Percentiles rank a stretch among this genome's conserved stretches.
These are phyloP conservation scores for Pythium chondricola DNA, from an alignment of 352 stramenopile genomes.

Conservation along the genomic window DNA sequence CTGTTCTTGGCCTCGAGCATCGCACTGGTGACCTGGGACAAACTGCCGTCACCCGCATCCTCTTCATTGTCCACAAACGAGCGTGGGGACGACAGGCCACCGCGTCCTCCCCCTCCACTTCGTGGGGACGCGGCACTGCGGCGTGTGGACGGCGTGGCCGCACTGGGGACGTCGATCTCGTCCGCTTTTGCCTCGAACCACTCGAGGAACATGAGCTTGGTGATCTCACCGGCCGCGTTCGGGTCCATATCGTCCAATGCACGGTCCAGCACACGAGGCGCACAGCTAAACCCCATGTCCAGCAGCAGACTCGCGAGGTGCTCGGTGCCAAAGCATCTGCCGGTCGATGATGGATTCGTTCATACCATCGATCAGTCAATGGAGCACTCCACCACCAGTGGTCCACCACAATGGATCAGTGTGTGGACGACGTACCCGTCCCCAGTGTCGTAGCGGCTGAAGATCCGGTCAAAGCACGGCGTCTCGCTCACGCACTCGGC, in stretches of 20 bases:
- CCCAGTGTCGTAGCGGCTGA: constrained; percentile 38
- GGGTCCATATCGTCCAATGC: constrained; percentile 69
- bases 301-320: constrained; percentile 51
- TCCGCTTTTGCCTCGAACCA: constrained; percentile 71
- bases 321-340: constrained; percentile 47
- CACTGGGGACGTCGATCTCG: constrained; percentile 34
- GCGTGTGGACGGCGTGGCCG: neutral
- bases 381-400: too few species aligned
- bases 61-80: neutral
- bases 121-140: neutral
- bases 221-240: constrained; percentile 55
- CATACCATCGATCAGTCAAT: too few species aligned
- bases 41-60: neutral
- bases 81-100: too few species aligned
- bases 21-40: constrained; percentile 24
- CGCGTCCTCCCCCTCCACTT: neutral
- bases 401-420: too few species aligned
- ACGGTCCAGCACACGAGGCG: constrained; percentile 39
- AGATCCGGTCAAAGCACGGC: constrained; percentile 58
- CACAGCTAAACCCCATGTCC: constrained; percentile 65
- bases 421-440: constrained; percentile 27
- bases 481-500: constrained; percentile 42
- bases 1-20: constrained; percentile 64
- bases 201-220: constrained; percentile 61
- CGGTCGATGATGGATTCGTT: neutral